Percentiles rank a stretch among this genome's conserved stretches.
These are phyloP conservation scores for Plasmodium coatneyi DNA, from an alignment of 169 alveolate genomes.

Conservation along the genomic window DNA sequence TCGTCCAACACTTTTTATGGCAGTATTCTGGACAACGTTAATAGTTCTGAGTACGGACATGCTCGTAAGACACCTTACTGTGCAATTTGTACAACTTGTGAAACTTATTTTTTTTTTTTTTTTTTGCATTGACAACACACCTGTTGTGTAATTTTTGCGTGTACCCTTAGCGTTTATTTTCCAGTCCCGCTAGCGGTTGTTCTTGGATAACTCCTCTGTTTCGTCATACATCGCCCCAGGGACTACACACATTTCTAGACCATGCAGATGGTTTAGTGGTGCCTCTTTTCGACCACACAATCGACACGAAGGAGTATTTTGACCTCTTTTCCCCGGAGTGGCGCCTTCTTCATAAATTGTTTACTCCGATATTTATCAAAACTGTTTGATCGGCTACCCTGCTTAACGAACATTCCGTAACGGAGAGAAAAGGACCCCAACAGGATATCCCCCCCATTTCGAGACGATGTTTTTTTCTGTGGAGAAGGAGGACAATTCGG, in stretches of 20 bases:
- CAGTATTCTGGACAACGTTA: neutral
- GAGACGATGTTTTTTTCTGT: constrained; percentile 27
- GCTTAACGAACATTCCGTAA: neutral
- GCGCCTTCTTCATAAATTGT: neutral
- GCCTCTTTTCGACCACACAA: neutral
- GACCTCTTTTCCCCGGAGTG: neutral
- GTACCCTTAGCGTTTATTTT: neutral
- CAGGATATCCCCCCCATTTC: neutral
- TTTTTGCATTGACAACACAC: neutral
- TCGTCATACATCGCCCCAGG: neutral
- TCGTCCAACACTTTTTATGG: neutral
- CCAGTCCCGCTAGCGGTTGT: neutral
- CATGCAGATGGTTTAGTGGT: neutral
- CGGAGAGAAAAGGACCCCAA: neutral
- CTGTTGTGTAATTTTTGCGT: neutral
- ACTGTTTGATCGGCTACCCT: neutral
- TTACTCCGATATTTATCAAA: neutral
- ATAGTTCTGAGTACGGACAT: neutral
- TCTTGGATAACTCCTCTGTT: neutral
- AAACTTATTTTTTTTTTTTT: neutral
- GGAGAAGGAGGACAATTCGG: neutral
- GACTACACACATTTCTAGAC: neutral
- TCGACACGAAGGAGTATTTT: neutral
- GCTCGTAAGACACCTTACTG: constrained; percentile 5
- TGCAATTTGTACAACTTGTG: neutral